phyloP scores from a whole-genome alignment of 2,329 filamentous ascomycete species.

The Calonectria hongkongensis region DNA sequence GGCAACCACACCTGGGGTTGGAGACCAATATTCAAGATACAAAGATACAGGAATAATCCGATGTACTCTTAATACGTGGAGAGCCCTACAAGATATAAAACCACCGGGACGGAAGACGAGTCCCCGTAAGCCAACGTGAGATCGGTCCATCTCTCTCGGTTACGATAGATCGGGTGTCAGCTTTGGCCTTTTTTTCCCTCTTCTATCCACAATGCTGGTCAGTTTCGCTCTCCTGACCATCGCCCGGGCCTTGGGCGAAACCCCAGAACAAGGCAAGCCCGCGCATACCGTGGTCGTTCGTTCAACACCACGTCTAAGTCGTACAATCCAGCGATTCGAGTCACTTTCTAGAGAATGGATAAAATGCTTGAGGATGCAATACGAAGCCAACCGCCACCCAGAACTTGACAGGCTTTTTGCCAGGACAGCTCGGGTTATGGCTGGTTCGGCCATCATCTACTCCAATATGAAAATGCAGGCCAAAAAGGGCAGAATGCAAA shows the following conservation, averaged over 20 bases:
- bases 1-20: conserved; percentile 13
- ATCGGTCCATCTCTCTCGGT: conserved; percentile 14
- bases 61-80: not conserved
- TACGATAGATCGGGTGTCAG: conserved; percentile 22
- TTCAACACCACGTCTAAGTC: conserved; percentile 33
- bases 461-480: conserved; percentile 45
- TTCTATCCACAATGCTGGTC: conserved; percentile 37
- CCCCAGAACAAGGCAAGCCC: conserved; percentile 42
- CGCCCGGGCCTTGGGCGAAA: conserved; percentile 42
- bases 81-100: conserved; percentile 22
- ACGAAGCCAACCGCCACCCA: conserved; percentile 20
- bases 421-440: conserved; percentile 42
- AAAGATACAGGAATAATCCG: conserved; percentile 2
- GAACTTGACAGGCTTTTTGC: conserved; percentile 40
- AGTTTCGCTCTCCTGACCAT: conserved; percentile 44
- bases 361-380: conserved; percentile 32
- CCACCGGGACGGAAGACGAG: not conserved
- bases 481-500: conserved; percentile 23
- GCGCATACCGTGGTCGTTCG: conserved; percentile 21
- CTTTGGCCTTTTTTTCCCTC: conserved; percentile 2
- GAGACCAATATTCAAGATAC: not conserved
- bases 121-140: not conserved
- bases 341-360: conserved; percentile 38
- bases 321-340: conserved; percentile 42
- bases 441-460: conserved; percentile 37